Evolutionary conservation across 148 eudicot genomes (phyloP).

Genomic region (Fagopyrum esculentum): DNA sequence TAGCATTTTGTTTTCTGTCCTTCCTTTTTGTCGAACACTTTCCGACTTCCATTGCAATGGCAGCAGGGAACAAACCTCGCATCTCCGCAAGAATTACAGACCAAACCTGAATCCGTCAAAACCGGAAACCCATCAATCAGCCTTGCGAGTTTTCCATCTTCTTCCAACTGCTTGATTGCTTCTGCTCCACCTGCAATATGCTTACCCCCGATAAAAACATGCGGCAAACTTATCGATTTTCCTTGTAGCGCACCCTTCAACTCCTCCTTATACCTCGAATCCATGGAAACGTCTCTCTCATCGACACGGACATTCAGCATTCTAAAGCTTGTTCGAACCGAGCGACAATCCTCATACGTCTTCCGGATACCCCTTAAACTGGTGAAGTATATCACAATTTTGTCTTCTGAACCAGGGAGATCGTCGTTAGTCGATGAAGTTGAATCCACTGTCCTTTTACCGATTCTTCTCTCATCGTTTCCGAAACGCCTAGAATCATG

Average conservation of each 20-base stretch:
- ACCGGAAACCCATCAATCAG: constrained; percentile 54
- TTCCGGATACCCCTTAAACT: constrained; percentile 58
- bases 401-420: constrained; percentile 48
- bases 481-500: no score
- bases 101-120: constrained; percentile 22
- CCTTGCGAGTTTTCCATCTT: constrained; percentile 46
- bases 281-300: constrained; percentile 91
- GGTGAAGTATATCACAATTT: constrained; percentile 63
- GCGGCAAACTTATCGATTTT: constrained; percentile 39
- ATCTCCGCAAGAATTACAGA: constrained; percentile 81
- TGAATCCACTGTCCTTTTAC: neutral
- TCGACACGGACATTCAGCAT: constrained; percentile 34
- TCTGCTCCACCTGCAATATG: constrained; percentile 62
- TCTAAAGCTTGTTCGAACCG: constrained; percentile 47
- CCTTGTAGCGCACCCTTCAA: constrained; percentile 44
- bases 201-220: constrained; percentile 67
- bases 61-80: constrained; percentile 71
- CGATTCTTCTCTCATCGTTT: no score
- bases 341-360: constrained; percentile 71
- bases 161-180: constrained; percentile 51
- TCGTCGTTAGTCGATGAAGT: neutral
- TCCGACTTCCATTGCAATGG: constrained; percentile 79
- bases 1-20: constrained; percentile 44
- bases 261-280: constrained; percentile 64
- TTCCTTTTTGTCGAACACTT: constrained; percentile 30